These are phyloP conservation scores for Persicaria tinctoria DNA, from an alignment of 148 eudicot genomes.

Conservation along the genomic window DNA sequence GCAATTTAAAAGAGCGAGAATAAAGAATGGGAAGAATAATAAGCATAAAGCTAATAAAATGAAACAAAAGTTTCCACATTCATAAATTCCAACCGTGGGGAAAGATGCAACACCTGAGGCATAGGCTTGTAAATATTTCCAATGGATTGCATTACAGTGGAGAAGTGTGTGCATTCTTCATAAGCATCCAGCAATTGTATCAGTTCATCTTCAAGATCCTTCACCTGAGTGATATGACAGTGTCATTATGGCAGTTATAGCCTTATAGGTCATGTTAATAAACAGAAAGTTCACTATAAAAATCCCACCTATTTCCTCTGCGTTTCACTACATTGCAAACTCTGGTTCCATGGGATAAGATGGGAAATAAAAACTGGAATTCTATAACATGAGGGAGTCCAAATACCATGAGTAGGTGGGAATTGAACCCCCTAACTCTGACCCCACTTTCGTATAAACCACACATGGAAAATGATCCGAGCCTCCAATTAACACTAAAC, in stretches of 20 bases:
- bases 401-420: neutral
- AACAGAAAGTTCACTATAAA: neutral
- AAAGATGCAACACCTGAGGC: slow-evolving; percentile 33
- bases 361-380: neutral
- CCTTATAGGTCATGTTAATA: neutral
- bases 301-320: neutral
- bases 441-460: neutral
- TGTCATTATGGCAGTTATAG: neutral
- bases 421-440: neutral
- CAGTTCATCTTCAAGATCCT: slow-evolving; percentile 59
- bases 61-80: neutral
- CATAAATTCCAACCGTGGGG: neutral
- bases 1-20: slow-evolving; percentile 16
- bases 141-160: slow-evolving; percentile 44
- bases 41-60: neutral
- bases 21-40: neutral
- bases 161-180: slow-evolving; percentile 50
- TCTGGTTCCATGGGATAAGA: neutral
- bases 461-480: neutral
- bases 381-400: neutral
- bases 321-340: neutral
- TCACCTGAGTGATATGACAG: slow-evolving; percentile 40
- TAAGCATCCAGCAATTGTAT: slow-evolving; percentile 43
- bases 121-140: slow-evolving; percentile 47
- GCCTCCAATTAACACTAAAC: neutral